A percentile compares a stretch with the other conserved stretches of the same genome.
Evolutionary conservation across 1,284 basidiomycete genomes (phyloP).

Genomic region (Ganoderma lucidum): DNA sequence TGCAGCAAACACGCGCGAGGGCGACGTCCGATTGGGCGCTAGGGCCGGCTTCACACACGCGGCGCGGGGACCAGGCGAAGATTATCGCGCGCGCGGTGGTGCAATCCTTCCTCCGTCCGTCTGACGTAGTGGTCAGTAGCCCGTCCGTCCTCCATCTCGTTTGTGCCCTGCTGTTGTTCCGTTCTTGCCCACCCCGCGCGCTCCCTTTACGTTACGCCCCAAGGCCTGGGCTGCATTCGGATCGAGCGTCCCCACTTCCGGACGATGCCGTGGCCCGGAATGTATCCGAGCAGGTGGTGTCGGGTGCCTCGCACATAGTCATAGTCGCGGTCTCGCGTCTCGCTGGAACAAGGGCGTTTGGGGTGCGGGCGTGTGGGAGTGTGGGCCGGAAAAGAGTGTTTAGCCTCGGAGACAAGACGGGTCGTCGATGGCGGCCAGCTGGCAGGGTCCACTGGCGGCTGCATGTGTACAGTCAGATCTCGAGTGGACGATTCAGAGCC

Average conservation of each 20-base stretch:
- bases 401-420: slow-evolving; percentile 13
- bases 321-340: neutral
- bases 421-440: neutral
- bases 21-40: slow-evolving; percentile 6
- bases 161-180: slow-evolving; percentile 5
- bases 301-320: neutral
- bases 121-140: slow-evolving; percentile 7
- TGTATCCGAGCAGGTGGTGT: slow-evolving; percentile 6
- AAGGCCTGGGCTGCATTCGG: slow-evolving; percentile 3
- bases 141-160: slow-evolving; percentile 2
- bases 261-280: slow-evolving; percentile 4
- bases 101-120: slow-evolving; percentile 7
- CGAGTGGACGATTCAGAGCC: neutral
- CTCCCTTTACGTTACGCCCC: slow-evolving; percentile 5
- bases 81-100: slow-evolving; percentile 9
- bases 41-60: slow-evolving; percentile 7
- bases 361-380: slow-evolving; percentile 1
- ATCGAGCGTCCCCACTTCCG: slow-evolving; percentile 1
- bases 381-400: slow-evolving; percentile 6
- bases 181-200: slow-evolving; percentile 7
- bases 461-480: neutral
- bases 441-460: neutral
- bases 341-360: neutral
- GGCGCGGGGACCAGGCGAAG: slow-evolving; percentile 3
- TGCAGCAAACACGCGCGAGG: slow-evolving; percentile 19